Base-by-base conservation (phyloP, 192 early-diverging fungal genomes). In the Phycomyces blakesleeanus region DNA sequence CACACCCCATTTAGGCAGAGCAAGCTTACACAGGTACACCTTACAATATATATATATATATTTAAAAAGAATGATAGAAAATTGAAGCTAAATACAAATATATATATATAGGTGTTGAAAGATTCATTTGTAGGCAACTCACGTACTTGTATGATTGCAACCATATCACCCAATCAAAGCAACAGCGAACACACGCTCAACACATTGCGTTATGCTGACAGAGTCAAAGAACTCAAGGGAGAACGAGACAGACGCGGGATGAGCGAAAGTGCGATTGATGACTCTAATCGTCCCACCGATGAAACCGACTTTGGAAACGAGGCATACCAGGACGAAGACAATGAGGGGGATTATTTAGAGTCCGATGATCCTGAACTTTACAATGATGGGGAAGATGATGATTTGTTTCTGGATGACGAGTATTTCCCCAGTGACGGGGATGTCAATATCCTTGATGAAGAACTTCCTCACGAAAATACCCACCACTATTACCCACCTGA, bases 81-180 rank as follows among this genome's bases (percentile, higher is more conserved):
- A n/a, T n/a, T n/a, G n/a, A n/a, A n/a, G n/a, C n/a, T n/a, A n/a
- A n/a, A n/a, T n/a, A n/a, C n/a, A n/a, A n/a, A n/a, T n/a, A n/a
- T n/a, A n/a, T n/a, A n/a, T 12, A 1, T 20, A 56, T 54, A 83
- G 81, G 89, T 96, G 11, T 74, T 99, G 51, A 99, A 99, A 68
- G 97, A 99, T 74, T 98, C 95, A 16, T 96, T 99, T 73, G 89
- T 98, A 64, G 97, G 97, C 12, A 94, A 98, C 69, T 96, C 95
- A 29, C 83, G 93, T 8, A 96, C 97, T 0, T 99, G 96, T 68
- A 99, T 99, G 97, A 89, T 99, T 63, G 97, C 97, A 1, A 99
- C 94, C 3, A 87, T 99, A 25, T 96, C 96, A 14, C 96, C 97
- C n/a, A 95, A 94, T 47, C 88, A 91, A 20, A 79, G 85, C 21